A percentile compares a stretch with the other conserved stretches of the same genome.
Evolutionary conservation across 805 yeast species (phyloP).

Genomic region (Sugiyamaella boreocaroliniensis): DNA sequence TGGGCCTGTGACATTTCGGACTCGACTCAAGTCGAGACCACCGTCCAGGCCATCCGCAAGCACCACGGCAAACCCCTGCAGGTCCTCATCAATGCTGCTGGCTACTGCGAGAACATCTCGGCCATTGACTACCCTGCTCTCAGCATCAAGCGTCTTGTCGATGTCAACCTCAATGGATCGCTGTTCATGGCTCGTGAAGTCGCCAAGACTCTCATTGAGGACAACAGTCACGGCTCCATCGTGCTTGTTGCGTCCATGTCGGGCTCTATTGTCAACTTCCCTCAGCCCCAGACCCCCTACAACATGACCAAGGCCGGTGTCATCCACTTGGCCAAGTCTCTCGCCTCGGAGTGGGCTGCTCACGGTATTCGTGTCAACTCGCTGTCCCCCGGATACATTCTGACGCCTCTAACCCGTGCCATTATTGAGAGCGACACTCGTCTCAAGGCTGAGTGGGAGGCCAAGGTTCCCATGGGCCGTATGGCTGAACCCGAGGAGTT

Average conservation of each 20-base stretch:
- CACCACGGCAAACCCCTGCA: conserved; percentile 59
- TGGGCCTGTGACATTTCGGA: conserved; percentile 74
- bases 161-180: conserved; percentile 70
- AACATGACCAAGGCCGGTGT: conserved; percentile 86
- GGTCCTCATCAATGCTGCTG: conserved; percentile 72
- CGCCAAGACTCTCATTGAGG: conserved; percentile 58
- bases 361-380: conserved; percentile 73
- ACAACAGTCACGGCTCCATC: conserved; percentile 55
- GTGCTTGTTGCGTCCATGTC: conserved; percentile 85
- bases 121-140: conserved; percentile 70
- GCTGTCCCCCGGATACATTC: conserved; percentile 72
- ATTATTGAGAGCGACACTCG: conserved; percentile 45
- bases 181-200: conserved; percentile 67
- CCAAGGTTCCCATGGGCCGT: conserved; percentile 67
- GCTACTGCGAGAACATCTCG: conserved; percentile 73
- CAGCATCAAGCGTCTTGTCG: conserved; percentile 60
- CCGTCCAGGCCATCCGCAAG: conserved; percentile 46
- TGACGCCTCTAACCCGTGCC: conserved; percentile 70
- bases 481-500: conserved; percentile 83
- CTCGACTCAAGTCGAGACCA: conserved; percentile 49
- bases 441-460: conserved; percentile 66
- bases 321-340: conserved; percentile 65
- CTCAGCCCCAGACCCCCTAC: conserved; percentile 76
- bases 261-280: conserved; percentile 76
- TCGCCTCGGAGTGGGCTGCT: conserved; percentile 79